Conservation (phyloP, 306 rosid species). For the Lotus japonicus region DNA sequence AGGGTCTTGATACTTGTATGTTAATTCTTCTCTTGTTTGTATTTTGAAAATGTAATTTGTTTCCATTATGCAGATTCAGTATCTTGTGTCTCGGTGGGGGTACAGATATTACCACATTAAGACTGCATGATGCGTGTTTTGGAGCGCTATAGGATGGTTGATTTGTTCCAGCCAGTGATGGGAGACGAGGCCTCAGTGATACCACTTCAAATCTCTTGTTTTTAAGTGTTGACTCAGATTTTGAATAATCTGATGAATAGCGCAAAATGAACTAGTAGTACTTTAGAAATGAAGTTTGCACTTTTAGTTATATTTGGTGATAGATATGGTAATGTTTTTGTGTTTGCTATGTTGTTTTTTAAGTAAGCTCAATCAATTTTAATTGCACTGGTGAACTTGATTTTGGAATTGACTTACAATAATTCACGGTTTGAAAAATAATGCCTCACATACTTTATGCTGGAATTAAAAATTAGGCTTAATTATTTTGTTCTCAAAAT, state of each 20-base stretch:
- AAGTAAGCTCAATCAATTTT: too few relatives aligned
- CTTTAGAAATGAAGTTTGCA: neutral
- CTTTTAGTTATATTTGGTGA: neutral
- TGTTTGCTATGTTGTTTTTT: too few relatives aligned
- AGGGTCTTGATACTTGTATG: conserved; percentile 64
- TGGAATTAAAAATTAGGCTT: neutral
- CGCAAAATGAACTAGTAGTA: neutral
- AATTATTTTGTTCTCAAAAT: neutral
- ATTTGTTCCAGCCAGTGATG: conserved; percentile 80
- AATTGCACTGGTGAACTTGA: neutral
- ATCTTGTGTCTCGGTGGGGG: conserved; percentile 98
- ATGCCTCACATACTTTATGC: neutral
- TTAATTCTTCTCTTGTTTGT: neutral
- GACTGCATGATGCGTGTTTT: conserved; percentile 96
- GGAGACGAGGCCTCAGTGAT: conserved; percentile 60
- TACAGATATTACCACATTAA: conserved; percentile 64
- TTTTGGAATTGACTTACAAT: neutral
- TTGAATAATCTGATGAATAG: neutral
- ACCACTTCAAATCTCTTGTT: conserved; percentile 82
- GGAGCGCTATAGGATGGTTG: conserved; percentile 86
- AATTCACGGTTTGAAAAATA: neutral
- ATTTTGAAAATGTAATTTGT: neutral
- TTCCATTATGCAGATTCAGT: conserved; percentile 60
- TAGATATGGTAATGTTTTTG: neutral
- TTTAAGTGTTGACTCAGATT: conserved; percentile 36